Evolutionary conservation across 2,329 filamentous ascomycete species (phyloP).

Genomic region (Colletotrichum camelliae): DNA sequence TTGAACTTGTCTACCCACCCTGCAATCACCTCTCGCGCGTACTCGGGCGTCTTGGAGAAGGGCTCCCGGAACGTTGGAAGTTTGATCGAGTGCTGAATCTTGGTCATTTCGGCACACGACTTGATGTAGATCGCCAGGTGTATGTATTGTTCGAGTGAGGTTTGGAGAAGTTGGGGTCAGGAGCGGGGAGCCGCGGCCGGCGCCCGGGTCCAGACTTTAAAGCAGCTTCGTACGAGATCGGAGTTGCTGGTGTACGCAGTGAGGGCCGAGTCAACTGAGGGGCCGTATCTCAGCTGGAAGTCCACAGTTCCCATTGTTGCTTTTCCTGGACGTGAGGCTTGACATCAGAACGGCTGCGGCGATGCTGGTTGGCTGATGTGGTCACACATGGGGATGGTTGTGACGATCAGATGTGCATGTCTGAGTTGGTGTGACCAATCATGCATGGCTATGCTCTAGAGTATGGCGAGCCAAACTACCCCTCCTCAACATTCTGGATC

Average conservation of each 20-base stretch:
- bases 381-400: not conserved
- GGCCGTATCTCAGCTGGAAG: not conserved
- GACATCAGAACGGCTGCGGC: not conserved
- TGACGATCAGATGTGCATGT: not conserved
- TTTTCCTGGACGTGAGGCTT: not conserved
- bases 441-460: not conserved
- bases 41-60: not conserved
- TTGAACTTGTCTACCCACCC: not conserved
- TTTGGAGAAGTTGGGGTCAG: not conserved
- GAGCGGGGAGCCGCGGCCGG: not conserved
- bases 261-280: not conserved
- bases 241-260: not conserved
- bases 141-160: too few relatives aligned
- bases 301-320: not conserved
- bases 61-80: slow-evolving; percentile 3
- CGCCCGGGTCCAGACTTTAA: not conserved
- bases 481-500: not conserved
- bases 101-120: not conserved
- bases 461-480: not conserved
- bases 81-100: not conserved
- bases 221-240: not conserved
- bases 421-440: not conserved
- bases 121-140: not conserved
- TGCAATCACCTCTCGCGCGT: not conserved
- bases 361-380: not conserved